phyloP scores from a whole-genome alignment of 176 grass and related monocot species.

The Neostapfia colusana region DNA sequence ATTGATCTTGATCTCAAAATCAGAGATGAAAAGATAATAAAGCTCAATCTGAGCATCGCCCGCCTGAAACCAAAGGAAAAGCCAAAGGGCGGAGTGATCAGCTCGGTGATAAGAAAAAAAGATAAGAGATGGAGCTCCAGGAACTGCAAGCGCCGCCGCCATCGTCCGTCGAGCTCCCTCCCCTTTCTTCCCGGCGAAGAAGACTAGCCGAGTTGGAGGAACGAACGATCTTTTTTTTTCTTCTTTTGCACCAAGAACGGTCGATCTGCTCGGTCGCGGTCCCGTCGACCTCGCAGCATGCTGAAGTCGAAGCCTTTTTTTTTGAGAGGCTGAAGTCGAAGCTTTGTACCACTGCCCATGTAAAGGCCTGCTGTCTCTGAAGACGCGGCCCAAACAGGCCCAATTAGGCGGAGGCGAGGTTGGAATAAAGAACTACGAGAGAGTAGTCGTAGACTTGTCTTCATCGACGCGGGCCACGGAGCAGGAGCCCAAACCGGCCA shows the following conservation, averaged over 20 bases:
- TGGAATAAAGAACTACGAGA: neutral
- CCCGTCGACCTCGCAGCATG: slow-evolving; percentile 10
- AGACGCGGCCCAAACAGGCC: neutral
- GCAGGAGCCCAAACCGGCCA: neutral
- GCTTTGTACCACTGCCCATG: too few species aligned
- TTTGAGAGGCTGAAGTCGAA: neutral
- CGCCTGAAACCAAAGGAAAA: slow-evolving; percentile 49
- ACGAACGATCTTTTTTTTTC: neutral
- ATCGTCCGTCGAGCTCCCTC: neutral
- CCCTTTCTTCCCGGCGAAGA: slow-evolving; percentile 37
- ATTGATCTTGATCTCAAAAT: slow-evolving; percentile 91
- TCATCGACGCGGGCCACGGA: neutral
- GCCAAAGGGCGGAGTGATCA: neutral
- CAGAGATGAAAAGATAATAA: slow-evolving; percentile 84
- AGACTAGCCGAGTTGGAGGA: neutral
- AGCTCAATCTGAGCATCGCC: slow-evolving; percentile 86
- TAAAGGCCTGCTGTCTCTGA: neutral
- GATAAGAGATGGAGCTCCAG: too few species aligned
- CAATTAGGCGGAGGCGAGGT: neutral
- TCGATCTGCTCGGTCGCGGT: neutral
- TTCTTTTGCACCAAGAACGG: too few species aligned
- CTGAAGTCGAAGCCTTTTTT: neutral
- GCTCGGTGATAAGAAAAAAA: neutral
- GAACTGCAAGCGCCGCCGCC: slow-evolving; percentile 56
- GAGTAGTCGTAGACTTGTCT: neutral